Conservation (phyloP, 2,329 filamentous ascomycete species). For the Xylariomycetidae sp. region DNA sequence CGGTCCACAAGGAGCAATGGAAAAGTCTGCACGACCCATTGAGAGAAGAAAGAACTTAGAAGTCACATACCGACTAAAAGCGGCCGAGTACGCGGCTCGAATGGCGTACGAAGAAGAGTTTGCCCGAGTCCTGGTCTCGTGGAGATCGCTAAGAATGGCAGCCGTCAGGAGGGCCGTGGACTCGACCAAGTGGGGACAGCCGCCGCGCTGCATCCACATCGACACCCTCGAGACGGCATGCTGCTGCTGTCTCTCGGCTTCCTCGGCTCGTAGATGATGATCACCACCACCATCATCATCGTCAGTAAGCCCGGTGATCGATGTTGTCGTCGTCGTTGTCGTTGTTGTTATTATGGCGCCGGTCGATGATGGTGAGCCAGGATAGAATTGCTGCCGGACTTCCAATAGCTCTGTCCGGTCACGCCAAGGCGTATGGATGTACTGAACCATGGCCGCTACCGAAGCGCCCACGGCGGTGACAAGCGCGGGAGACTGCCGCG, state of each 20-base stretch:
- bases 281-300: slow-evolving; percentile 9
- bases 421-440: slow-evolving; percentile 72
- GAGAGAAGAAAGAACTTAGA: slow-evolving; percentile 1
- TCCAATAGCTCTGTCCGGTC: slow-evolving; percentile 59
- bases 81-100: slow-evolving; percentile 66
- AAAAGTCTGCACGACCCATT: too few relatives aligned
- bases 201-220: slow-evolving; percentile 68
- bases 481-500: too few relatives aligned
- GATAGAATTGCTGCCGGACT: slow-evolving; percentile 63
- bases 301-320: slow-evolving; percentile 11
- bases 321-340: slow-evolving; percentile 6
- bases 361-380: slow-evolving; percentile 15
- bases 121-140: slow-evolving; percentile 22
- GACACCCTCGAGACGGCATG: slow-evolving; percentile 55
- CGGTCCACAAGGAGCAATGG: too few relatives aligned
- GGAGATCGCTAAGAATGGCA: slow-evolving; percentile 61
- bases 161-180: slow-evolving; percentile 70
- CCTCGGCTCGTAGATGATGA: slow-evolving; percentile 1
- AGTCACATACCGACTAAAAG: slow-evolving; percentile 65
- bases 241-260: slow-evolving; percentile 26
- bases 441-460: slow-evolving; percentile 60
- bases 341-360: not conserved
- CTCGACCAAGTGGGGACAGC: slow-evolving; percentile 75
- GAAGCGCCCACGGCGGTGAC: too few relatives aligned
- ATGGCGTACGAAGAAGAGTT: slow-evolving; percentile 53